These are phyloP conservation scores for Termitomyces sp. DNA, from an alignment of 768 basidiomycete genomes.

Conservation along the genomic window DNA sequence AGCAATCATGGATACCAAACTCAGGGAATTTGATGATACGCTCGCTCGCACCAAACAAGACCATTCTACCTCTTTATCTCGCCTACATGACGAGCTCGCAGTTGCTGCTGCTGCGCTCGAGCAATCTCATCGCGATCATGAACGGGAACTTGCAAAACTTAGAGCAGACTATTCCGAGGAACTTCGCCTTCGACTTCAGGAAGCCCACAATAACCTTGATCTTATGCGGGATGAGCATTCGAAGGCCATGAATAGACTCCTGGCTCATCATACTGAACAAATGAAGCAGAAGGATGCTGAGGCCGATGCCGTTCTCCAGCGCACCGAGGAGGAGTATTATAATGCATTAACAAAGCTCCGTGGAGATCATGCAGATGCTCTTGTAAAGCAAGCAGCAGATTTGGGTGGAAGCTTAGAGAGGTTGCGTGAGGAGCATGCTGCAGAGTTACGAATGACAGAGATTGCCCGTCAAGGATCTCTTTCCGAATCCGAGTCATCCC, in stretches of 20 bases:
- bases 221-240: conserved; percentile 51
- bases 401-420: conserved; percentile 59
- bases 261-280: conserved; percentile 47
- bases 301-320: conserved; percentile 49
- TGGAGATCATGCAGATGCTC: conserved; percentile 58
- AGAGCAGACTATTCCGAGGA: conserved; percentile 47
- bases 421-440: conserved; percentile 71
- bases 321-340: conserved; percentile 79
- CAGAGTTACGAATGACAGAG: conserved; percentile 67
- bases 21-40: conserved; percentile 34
- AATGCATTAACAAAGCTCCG: conserved; percentile 75
- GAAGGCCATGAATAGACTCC: conserved; percentile 38
- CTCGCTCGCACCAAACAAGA: conserved; percentile 45
- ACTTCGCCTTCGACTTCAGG: conserved; percentile 47
- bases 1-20: conserved; percentile 19
- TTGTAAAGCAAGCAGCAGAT: conserved; percentile 59
- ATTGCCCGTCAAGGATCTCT: conserved; percentile 70
- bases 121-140: conserved; percentile 50
- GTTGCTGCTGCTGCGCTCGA: conserved; percentile 36
- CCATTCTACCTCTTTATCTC: conserved; percentile 33
- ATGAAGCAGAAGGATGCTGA: conserved; percentile 61
- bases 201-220: conserved; percentile 46
- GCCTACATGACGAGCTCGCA: conserved; percentile 40
- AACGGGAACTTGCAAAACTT: conserved; percentile 54
- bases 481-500: conserved; percentile 68